Percentiles rank a stretch among this genome's conserved stretches.
These are phyloP conservation scores for Claviceps pazoutovae DNA, from an alignment of 2,329 filamentous ascomycete species.

Conservation along the genomic window DNA sequence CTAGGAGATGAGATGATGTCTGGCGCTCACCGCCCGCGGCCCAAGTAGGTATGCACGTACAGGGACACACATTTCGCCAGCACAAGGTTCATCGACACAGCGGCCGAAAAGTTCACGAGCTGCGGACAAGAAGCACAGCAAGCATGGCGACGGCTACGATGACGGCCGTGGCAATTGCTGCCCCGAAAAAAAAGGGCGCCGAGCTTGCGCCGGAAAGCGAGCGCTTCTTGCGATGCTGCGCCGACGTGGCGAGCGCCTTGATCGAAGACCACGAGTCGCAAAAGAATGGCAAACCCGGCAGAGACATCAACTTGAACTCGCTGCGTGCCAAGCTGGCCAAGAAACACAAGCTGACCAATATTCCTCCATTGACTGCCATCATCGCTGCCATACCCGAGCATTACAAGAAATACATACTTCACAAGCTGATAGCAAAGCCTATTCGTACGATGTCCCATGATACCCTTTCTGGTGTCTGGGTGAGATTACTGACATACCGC, in stretches of 20 bases:
- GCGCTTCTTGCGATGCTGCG: conserved; percentile 83
- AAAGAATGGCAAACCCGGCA: conserved; percentile 58
- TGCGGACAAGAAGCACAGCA: not conserved
- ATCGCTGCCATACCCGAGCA: conserved; percentile 98
- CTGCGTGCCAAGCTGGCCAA: conserved; percentile 78
- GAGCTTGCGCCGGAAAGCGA: conserved; percentile 87
- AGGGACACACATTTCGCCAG: not conserved
- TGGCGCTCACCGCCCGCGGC: not conserved
- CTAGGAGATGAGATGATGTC: not conserved
- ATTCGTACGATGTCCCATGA: conserved; percentile 46
- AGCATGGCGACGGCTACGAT: conserved; percentile 44
- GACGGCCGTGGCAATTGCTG: conserved; percentile 45
- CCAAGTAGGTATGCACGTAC: not conserved
- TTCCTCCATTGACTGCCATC: conserved; percentile 88
- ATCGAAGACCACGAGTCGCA: conserved; percentile 87
- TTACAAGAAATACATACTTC: conserved; percentile 98
- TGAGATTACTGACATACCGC: conserved; percentile 4
- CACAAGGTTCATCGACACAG: not conserved
- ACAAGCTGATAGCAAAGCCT: conserved; percentile 91
- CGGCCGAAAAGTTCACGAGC: not conserved
- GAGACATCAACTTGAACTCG: conserved; percentile 85
- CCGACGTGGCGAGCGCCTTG: conserved; percentile 83
- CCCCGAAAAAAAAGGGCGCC: conserved; percentile 55
- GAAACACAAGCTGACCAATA: conserved; percentile 78
- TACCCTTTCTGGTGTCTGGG: too few species aligned